A percentile compares a stretch with the other conserved stretches of the same genome.
Evolutionary conservation across 176 grass and related monocot species (phyloP).

Genomic region (Carex cristatella): DNA sequence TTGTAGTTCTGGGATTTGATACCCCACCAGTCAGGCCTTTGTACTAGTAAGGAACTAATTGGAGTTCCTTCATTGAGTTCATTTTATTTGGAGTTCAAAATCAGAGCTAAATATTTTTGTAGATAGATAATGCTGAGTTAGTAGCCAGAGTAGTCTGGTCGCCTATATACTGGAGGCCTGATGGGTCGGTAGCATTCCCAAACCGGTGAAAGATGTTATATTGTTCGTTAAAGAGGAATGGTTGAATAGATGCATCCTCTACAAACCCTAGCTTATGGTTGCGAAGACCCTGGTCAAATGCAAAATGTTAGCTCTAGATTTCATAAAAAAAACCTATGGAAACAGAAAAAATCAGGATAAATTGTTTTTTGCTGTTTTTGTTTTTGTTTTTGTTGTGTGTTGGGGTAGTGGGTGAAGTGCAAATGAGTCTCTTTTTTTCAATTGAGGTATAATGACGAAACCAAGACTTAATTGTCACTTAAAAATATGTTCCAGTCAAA

Average conservation of each 20-base stretch:
- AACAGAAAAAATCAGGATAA: background rate
- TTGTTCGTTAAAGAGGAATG: slow-evolving; percentile 96
- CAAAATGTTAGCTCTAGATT: background rate
- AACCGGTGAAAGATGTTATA: slow-evolving; percentile 95
- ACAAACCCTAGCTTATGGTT: slow-evolving; percentile 98
- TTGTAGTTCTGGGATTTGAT: too few relatives aligned
- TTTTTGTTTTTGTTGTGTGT: background rate
- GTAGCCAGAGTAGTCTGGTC: slow-evolving; percentile 35
- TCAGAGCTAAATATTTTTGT: slow-evolving; percentile 26
- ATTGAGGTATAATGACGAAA: background rate
- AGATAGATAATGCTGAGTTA: slow-evolving; percentile 57
- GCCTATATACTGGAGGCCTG: slow-evolving; percentile 70
- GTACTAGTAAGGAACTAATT: too few relatives aligned
- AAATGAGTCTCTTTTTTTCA: too few relatives aligned
- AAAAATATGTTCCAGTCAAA: background rate
- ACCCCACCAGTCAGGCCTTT: too few relatives aligned
- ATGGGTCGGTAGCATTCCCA: slow-evolving; percentile 82
- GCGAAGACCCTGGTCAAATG: slow-evolving; percentile 42
- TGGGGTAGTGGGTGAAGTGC: background rate
- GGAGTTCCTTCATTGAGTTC: too few relatives aligned
- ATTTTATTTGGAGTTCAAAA: too few relatives aligned
- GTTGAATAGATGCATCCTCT: slow-evolving; percentile 75
- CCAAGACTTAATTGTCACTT: background rate
- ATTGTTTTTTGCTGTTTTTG: background rate
- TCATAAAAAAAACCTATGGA: background rate